phyloP scores from a whole-genome alignment of 129 eudicot species.

The Pulicaria dysenterica region DNA sequence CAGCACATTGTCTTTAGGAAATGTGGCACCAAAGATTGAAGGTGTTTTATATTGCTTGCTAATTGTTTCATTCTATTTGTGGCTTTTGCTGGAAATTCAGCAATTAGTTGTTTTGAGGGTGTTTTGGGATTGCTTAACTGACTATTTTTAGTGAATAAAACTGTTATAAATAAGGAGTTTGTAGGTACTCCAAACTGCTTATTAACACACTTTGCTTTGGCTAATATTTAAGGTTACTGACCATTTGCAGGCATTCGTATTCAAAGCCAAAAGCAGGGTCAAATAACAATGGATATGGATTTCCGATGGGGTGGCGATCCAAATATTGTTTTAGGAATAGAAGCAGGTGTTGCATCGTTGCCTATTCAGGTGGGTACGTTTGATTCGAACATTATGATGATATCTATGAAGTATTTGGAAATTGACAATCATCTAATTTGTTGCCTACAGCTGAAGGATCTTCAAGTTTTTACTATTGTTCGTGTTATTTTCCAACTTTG shows the following conservation, averaged over 20 bases:
- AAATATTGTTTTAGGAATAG: conserved; percentile 75
- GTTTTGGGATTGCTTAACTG: not conserved
- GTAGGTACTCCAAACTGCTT: no score
- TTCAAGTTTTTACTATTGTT: conserved; percentile 85
- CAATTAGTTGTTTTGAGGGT: not conserved
- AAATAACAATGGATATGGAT: conserved; percentile 95
- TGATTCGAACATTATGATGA: not conserved
- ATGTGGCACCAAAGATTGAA: conserved; percentile 95
- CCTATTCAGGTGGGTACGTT: conserved; percentile 81
- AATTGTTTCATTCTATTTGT: not conserved
- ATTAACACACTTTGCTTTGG: not conserved
- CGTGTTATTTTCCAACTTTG: conserved; percentile 93
- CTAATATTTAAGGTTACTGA: conserved; percentile 16
- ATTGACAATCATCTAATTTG: not conserved
- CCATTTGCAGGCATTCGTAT: conserved; percentile 79
- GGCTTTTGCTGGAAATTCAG: no score
- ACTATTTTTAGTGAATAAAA: not conserved
- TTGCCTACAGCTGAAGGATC: conserved; percentile 84
- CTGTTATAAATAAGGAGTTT: not conserved
- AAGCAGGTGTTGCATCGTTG: conserved; percentile 77
- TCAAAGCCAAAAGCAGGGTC: conserved; percentile 92
- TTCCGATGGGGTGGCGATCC: conserved; percentile 99
- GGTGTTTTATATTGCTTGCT: conserved; percentile 39
- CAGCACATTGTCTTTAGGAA: conserved; percentile 85
- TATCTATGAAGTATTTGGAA: not conserved